Conservation (phyloP, 75 land plant genomes). For the Chamaecyparis obtusa region DNA sequence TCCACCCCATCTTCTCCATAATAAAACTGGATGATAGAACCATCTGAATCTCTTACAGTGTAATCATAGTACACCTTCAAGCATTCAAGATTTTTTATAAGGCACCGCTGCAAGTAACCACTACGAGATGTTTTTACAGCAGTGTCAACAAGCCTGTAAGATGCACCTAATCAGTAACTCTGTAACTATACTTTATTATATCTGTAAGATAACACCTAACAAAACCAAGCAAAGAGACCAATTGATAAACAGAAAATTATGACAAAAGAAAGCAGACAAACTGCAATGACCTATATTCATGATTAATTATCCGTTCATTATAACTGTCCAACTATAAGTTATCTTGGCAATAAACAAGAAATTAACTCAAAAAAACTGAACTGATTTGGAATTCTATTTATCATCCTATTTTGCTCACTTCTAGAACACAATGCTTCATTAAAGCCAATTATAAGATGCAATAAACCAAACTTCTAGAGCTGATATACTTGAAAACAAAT, state of each 20-base stretch:
- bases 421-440: background rate
- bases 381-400: background rate
- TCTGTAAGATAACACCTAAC: background rate
- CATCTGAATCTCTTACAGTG: slow-evolving; percentile 95
- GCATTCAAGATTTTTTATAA: slow-evolving; percentile 86
- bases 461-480: background rate
- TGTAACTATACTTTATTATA: background rate
- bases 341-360: background rate
- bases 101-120: slow-evolving; percentile 93
- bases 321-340: too few relatives aligned
- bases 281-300: background rate
- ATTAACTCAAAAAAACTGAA: background rate
- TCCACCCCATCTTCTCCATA: slow-evolving; percentile 99
- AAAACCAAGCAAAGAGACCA: background rate
- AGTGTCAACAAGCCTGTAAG: slow-evolving; percentile 86
- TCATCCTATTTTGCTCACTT: background rate
- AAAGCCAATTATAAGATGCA: background rate
- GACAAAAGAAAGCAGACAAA: background rate
- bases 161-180: background rate
- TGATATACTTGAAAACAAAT: background rate
- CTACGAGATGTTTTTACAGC: slow-evolving; percentile 97
- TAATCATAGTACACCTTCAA: slow-evolving; percentile 87
- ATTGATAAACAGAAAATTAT: background rate
- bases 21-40: slow-evolving; percentile 83
- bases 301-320: background rate